A percentile compares a stretch with the other conserved stretches of the same genome.
phyloP scores from a whole-genome alignment of 176 grass and related monocot genomes.

The Aegilops speltoides region DNA sequence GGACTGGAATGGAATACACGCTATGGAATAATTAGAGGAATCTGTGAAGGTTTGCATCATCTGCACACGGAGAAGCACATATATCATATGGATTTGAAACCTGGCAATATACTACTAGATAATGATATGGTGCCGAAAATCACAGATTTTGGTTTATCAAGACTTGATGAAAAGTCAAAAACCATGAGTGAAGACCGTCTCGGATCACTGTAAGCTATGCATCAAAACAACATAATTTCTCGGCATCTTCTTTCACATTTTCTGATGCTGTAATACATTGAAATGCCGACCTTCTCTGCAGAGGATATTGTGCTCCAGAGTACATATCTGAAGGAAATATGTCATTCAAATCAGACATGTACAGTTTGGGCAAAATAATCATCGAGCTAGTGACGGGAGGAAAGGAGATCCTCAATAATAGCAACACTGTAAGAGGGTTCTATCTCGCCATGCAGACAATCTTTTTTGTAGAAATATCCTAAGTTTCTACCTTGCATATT shows the following conservation, averaged over 20 bases:
- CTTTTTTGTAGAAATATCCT: background rate
- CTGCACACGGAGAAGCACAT: background rate
- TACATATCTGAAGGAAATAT: background rate
- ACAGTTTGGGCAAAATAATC: background rate
- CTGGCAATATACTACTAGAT: background rate
- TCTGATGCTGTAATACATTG: background rate
- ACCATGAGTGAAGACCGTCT: background rate
- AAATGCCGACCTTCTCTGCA: background rate
- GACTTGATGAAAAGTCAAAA: background rate
- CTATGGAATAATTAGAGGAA: background rate
- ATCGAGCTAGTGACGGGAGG: background rate
- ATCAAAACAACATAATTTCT: background rate
- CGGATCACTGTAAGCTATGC: background rate
- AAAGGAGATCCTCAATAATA: background rate
- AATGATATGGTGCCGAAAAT: background rate
- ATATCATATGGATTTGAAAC: conserved; percentile 2
- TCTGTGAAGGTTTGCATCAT: background rate
- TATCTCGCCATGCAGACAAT: background rate
- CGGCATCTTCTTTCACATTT: background rate
- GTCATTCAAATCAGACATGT: background rate
- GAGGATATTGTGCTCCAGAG: background rate
- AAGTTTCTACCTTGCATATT: background rate
- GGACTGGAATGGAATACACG: background rate
- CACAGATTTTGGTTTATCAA: background rate
- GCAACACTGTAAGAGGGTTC: background rate